A percentile compares a stretch with the other conserved stretches of the same genome.
Conservation (phyloP, 768 basidiomycete genomes). For the Macrocybe gigantea region DNA sequence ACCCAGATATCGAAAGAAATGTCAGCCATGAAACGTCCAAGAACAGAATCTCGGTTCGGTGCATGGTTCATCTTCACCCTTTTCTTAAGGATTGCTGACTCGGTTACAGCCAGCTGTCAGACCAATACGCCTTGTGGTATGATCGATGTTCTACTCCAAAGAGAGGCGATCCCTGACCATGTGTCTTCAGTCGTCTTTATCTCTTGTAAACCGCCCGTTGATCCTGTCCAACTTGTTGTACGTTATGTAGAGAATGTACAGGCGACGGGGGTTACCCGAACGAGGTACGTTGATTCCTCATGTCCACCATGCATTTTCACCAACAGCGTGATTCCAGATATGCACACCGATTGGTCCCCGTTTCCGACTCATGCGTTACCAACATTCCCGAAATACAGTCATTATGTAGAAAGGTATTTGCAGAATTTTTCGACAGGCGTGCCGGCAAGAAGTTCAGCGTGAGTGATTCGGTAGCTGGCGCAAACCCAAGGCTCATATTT, state of each 20-base stretch:
- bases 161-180: not conserved
- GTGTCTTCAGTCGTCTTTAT: slow-evolving; percentile 63
- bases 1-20: slow-evolving; percentile 69
- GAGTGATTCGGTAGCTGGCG: slow-evolving; percentile 10
- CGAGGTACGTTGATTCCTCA: slow-evolving; percentile 38
- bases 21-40: slow-evolving; percentile 61
- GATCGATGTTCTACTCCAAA: slow-evolving; percentile 9
- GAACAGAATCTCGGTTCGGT: slow-evolving; percentile 64
- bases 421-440: slow-evolving; percentile 43
- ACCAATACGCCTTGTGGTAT: slow-evolving; percentile 78
- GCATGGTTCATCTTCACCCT: slow-evolving; percentile 1
- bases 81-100: not conserved
- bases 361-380: slow-evolving; percentile 61
- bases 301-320: not conserved
- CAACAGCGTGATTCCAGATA: slow-evolving; percentile 34
- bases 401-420: slow-evolving; percentile 51
- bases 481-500: not conserved
- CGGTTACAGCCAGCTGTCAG: slow-evolving; percentile 56
- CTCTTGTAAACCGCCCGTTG: slow-evolving; percentile 70
- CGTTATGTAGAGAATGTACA: slow-evolving; percentile 60
- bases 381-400: slow-evolving; percentile 64
- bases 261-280: slow-evolving; percentile 56
- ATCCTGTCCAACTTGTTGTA: slow-evolving; percentile 66
- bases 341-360: slow-evolving; percentile 66
- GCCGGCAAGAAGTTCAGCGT: slow-evolving; percentile 43